Percentiles rank a stretch among this genome's conserved stretches.
phyloP scores from a whole-genome alignment of 768 basidiomycete species.

The Leccinum barrowsii region DNA sequence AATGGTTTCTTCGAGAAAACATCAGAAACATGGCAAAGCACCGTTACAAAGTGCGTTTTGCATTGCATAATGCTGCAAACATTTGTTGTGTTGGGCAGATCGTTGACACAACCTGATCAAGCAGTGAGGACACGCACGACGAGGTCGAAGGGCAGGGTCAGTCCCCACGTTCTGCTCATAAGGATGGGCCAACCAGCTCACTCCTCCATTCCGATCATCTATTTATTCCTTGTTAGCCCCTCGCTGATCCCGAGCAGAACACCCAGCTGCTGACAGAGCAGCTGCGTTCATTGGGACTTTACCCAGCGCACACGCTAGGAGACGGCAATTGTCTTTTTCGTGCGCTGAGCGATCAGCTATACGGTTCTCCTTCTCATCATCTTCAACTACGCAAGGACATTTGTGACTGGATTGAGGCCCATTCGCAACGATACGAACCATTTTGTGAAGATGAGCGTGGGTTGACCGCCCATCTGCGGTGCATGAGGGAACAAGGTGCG shows the following conservation, averaged over 20 bases:
- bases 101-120: conserved; percentile 23
- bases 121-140: conserved; percentile 57
- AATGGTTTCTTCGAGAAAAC: conserved; percentile 43
- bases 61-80: conserved; percentile 23
- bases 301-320: conserved; percentile 82
- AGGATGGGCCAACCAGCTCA: conserved; percentile 15
- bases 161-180: conserved; percentile 30
- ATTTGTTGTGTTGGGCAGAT: conserved; percentile 23
- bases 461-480: conserved; percentile 63
- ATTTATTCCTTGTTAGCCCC: conserved; percentile 29
- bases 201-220: conserved; percentile 15
- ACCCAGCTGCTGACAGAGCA: conserved; percentile 66
- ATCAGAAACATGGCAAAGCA: conserved; percentile 35
- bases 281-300: conserved; percentile 74
- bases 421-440: conserved; percentile 72
- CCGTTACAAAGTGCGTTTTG: conserved; percentile 40
- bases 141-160: conserved; percentile 56
- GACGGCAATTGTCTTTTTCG: conserved; percentile 95
- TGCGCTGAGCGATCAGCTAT: conserved; percentile 83
- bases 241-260: conserved; percentile 60
- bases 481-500: conserved; percentile 78
- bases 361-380: conserved; percentile 71
- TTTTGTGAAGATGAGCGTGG: conserved; percentile 88
- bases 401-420: conserved; percentile 74
- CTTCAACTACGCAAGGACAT: conserved; percentile 66